Conservation (phyloP, 352 stramenopile genomes). For the Globisporangium viniferum region DNA sequence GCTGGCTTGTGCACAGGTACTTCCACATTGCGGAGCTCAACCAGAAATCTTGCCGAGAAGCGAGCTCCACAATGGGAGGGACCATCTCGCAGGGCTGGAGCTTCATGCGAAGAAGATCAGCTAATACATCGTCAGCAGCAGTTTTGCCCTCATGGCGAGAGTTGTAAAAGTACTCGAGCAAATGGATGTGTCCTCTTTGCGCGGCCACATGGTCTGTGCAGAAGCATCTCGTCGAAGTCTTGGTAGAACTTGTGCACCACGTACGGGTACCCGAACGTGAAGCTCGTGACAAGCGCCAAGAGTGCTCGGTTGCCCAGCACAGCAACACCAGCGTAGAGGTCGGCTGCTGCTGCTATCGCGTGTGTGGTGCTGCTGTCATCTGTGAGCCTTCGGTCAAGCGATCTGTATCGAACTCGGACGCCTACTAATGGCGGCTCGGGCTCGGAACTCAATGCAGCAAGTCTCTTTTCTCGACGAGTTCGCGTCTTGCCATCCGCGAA, state of each 20-base stretch:
- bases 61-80: no score
- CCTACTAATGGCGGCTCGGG: no score
- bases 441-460: no score
- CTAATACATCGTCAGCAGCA: background rate
- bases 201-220: background rate
- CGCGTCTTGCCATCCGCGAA: background rate
- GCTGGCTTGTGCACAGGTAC: slow-evolving; percentile 1
- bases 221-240: background rate
- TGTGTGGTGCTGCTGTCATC: no score
- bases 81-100: background rate
- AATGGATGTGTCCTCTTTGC: background rate
- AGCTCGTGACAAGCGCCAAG: background rate
- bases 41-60: background rate
- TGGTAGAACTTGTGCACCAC: background rate
- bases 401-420: no score
- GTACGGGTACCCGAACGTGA: background rate
- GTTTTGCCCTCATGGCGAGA: background rate
- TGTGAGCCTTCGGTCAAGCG: no score
- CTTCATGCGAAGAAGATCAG: background rate
- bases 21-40: background rate
- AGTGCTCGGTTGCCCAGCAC: background rate
- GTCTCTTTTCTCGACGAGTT: background rate
- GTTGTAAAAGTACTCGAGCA: background rate
- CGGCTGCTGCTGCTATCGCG: no score
- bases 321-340: no score